phyloP scores from a whole-genome alignment of 257 asterid species.

The Vinca minor region DNA sequence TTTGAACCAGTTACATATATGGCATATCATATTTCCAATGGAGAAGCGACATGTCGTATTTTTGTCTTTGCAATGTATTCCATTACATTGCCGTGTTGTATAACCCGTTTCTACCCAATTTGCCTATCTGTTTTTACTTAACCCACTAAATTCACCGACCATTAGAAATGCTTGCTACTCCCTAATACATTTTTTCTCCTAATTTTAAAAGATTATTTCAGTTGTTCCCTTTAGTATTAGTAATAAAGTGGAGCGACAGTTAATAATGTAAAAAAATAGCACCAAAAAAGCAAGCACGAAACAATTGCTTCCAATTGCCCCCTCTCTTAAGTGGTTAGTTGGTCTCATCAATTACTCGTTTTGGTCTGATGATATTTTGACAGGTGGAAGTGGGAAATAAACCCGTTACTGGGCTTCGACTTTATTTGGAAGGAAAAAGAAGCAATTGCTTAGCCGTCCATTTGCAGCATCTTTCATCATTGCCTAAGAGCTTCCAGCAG shows the following conservation, averaged over 20 bases:
- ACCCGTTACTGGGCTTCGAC: slow-evolving; percentile 66
- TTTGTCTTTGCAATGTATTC: background rate
- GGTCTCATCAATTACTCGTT: background rate
- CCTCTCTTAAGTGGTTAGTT: background rate
- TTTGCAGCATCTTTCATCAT: slow-evolving; percentile 66
- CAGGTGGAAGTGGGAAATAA: slow-evolving; percentile 61
- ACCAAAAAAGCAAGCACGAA: background rate
- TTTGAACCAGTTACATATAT: background rate
- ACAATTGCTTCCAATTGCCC: background rate
- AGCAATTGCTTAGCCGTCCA: slow-evolving; percentile 69
- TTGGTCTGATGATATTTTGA: slow-evolving; percentile 8
- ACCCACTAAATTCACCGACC: background rate
- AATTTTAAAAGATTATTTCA: no score
- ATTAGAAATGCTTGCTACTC: slow-evolving; percentile 1
- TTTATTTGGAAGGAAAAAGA: slow-evolving; percentile 67
- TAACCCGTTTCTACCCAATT: background rate
- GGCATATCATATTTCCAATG: background rate
- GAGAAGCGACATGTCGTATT: background rate
- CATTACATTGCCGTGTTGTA: background rate
- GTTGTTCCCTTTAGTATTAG: no score
- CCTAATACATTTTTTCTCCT: no score
- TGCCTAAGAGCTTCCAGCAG: slow-evolving; percentile 60
- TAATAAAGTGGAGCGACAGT: background rate
- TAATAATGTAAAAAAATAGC: background rate
- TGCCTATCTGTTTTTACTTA: background rate